A percentile compares a stretch with the other conserved stretches of the same genome.
These are phyloP conservation scores for Blumeria graminis DNA, from an alignment of 2,329 filamentous ascomycete species.

Conservation along the genomic window DNA sequence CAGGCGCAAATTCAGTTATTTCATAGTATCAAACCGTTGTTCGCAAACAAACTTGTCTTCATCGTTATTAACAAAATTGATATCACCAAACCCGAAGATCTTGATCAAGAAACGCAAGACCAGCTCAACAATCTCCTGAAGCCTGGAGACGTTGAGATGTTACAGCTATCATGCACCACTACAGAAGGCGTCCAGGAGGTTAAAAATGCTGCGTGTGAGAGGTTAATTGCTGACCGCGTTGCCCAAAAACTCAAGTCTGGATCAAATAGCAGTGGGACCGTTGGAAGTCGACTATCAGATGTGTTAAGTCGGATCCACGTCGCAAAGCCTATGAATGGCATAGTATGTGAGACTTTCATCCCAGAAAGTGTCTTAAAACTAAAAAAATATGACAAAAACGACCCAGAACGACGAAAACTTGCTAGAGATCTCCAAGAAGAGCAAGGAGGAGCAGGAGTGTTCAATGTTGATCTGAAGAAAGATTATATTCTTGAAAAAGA, in stretches of 20 bases:
- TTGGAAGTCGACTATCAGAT: constrained; percentile 65
- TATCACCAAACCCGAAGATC: constrained; percentile 63
- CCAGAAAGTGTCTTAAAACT: constrained; percentile 59
- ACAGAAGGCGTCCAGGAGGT: constrained; percentile 84
- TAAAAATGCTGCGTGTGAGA: constrained; percentile 85
- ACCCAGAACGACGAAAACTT: constrained; percentile 60
- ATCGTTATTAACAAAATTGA: constrained; percentile 98
- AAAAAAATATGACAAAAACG: constrained; percentile 76
- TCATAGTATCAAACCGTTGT: constrained; percentile 87
- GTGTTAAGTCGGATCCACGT: constrained; percentile 91
- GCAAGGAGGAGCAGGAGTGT: constrained; percentile 86
- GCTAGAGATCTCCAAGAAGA: constrained; percentile 77
- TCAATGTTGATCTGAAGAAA: constrained; percentile 75
- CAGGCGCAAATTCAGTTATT: constrained; percentile 84
- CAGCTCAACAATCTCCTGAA: constrained; percentile 62
- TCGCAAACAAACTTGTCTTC: constrained; percentile 92
- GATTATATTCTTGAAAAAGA: constrained; percentile 71
- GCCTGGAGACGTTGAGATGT: constrained; percentile 70
- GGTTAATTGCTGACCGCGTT: constrained; percentile 76
- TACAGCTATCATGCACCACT: constrained; percentile 86
- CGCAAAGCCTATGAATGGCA: constrained; percentile 69
- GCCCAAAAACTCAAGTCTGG: constrained; percentile 91
- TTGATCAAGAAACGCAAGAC: constrained; percentile 54
- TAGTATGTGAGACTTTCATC: constrained; percentile 59
- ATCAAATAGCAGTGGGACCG: constrained; percentile 48